Evolutionary conservation across 805 yeast genomes (phyloP), one percentile per base, ranked within the genome.

Genomic region (Candida parachauliodes): DNA sequence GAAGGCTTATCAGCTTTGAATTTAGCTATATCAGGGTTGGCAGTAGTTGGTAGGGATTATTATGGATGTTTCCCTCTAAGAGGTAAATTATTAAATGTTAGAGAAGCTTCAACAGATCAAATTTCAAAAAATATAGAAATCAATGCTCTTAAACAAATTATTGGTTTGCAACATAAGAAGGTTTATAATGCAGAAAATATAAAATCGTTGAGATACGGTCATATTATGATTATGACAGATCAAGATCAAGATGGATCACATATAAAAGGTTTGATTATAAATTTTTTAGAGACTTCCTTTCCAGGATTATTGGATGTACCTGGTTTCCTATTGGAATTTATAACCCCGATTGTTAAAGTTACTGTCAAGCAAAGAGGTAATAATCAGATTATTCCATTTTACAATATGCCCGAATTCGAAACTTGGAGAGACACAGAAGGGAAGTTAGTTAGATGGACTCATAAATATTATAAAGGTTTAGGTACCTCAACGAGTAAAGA

Each of bases 171-270:
- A 59, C 98, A 93, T 62, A 88, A 84, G 51, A 91, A 88, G 62
- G 71, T 70, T 29, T 93, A 93, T 56, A 65, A 59, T 14, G 41
- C 59, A 1, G 81, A 79, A 15, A 83, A 81, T 46, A 70, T 84
- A 11, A 76, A 76, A 40, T 79, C 83, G 3, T 68, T 93, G 45
- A 79, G 98, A 58, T 93, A 93, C 55, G 98, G 98, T 25, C 96
- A 88, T 58, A 76, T 93, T 36, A 93, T 93, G 98, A 88, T 93
- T 57, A 93, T 93, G 98, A 88, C 98, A 5, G 98, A 93, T 83
- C 98, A 93, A 65, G 98, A 93, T 87, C 95, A 89, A 51, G 98
- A 93, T 73, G 98, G 98, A 44, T 84, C 95, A 12, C 98, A 93
- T 68, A 93, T 93, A 59, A 93, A 93, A 58, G 98, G 98, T 47